Evolutionary conservation across 768 basidiomycete species (phyloP).

Genomic region (Mycena polygramma): DNA sequence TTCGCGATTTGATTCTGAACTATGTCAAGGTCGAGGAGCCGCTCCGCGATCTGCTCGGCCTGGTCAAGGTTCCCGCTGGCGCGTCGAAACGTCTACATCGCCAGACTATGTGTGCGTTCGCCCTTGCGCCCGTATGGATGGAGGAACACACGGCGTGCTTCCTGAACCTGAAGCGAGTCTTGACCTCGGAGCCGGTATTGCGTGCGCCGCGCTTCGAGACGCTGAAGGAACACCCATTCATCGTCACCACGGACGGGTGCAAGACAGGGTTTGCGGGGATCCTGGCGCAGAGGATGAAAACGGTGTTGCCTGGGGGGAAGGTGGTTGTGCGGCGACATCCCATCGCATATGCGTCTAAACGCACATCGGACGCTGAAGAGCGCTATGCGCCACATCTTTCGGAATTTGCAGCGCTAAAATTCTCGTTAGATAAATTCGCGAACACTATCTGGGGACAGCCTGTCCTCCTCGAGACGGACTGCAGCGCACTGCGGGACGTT

Average conservation of each 20-base stretch:
- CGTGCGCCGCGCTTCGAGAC: conserved; percentile 41
- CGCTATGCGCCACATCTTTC: conserved; percentile 47
- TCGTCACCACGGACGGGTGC: conserved; percentile 45
- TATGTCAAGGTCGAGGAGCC: conserved; percentile 49
- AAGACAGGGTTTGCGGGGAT: conserved; percentile 44
- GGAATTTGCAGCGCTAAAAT: conserved; percentile 45
- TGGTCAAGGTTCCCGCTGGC: conserved; percentile 34
- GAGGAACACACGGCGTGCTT: conserved; percentile 42
- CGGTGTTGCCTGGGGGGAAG: conserved; percentile 29
- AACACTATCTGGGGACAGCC: conserved; percentile 42
- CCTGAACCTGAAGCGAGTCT: conserved; percentile 37
- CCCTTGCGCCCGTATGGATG: conserved; percentile 32
- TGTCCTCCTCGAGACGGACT: conserved; percentile 34
- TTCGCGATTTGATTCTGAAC: conserved; percentile 48
- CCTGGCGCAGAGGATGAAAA: conserved; percentile 40
- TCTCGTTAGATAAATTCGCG: conserved; percentile 36
- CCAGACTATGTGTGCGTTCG: conserved; percentile 37
- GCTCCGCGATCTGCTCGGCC: conserved; percentile 45
- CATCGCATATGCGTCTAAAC: conserved; percentile 50
- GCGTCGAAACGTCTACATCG: conserved; percentile 44
- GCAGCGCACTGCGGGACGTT: conserved; percentile 41
- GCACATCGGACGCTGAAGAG: conserved; percentile 47
- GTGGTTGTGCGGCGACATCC: conserved; percentile 41
- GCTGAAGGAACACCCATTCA: conserved; percentile 43
- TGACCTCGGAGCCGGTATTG: conserved; percentile 41